Conservation (phyloP, 768 basidiomycete species). For the Boletus vermiculosoides region DNA sequence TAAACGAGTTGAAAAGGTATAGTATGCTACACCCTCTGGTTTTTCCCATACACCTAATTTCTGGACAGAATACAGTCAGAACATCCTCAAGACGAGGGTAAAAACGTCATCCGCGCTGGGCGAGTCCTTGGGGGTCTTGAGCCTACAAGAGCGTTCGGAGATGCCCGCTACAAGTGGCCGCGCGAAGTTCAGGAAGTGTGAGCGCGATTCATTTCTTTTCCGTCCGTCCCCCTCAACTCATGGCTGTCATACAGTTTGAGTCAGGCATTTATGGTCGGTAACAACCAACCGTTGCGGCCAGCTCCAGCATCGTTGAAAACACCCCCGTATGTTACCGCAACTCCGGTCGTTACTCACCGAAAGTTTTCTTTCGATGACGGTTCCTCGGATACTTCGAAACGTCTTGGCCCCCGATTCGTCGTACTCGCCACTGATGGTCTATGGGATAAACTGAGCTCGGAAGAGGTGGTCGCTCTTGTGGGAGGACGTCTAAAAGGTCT, state of each 20-base stretch:
- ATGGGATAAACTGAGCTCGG: conserved; percentile 74
- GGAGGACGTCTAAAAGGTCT: conserved; percentile 76
- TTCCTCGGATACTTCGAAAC: conserved; percentile 21
- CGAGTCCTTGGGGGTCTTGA: conserved; percentile 87
- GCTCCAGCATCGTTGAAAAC: conserved; percentile 70
- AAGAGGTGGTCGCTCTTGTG: conserved; percentile 85
- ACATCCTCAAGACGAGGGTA: conserved; percentile 75
- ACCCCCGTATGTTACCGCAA: conserved; percentile 89
- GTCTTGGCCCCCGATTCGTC: conserved; percentile 57
- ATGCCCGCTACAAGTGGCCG: conserved; percentile 88
- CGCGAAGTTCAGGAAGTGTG: conserved; percentile 69
- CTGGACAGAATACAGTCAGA: conserved; percentile 67
- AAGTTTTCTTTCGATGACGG: conserved; percentile 53
- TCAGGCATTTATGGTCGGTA: conserved; percentile 66
- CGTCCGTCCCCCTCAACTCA: not conserved
- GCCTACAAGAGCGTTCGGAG: conserved; percentile 84
- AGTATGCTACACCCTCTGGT: conserved; percentile 9
- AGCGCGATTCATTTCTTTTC: conserved; percentile 23
- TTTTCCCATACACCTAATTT: conserved; percentile 1
- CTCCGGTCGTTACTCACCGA: conserved; percentile 78
- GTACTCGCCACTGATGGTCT: conserved; percentile 89
- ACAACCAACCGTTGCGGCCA: conserved; percentile 54
- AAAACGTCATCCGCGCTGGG: conserved; percentile 72
- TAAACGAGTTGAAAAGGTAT: conserved; percentile 79
- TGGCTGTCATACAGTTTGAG: conserved; percentile 43